These are phyloP conservation scores for Diospyros kaki DNA, from an alignment of 148 eudicot genomes.

Conservation along the genomic window DNA sequence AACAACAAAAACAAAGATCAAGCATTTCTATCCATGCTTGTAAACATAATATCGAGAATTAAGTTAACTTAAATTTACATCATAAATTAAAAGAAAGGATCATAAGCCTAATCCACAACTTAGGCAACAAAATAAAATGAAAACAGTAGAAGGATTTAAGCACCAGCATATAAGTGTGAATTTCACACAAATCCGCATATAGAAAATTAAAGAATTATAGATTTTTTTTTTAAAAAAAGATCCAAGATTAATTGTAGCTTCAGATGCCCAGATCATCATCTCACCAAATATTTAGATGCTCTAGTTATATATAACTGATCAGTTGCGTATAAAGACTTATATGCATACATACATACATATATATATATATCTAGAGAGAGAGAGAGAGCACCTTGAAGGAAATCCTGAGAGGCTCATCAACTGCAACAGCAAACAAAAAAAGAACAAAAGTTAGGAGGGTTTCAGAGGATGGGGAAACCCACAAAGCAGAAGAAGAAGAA, in stretches of 20 bases:
- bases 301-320: not conserved
- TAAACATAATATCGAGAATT: not conserved
- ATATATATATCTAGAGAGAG: not conserved
- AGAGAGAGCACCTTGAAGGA: constrained; percentile 49
- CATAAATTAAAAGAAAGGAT: not conserved
- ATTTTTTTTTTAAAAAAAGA: not conserved
- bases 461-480: not conserved
- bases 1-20: constrained; percentile 1
- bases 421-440: constrained; percentile 40
- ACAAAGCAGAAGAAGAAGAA: constrained; percentile 8
- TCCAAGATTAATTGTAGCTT: constrained; percentile 1
- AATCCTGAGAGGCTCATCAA: constrained; percentile 55
- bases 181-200: not conserved
- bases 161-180: too few relatives aligned
- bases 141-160: not conserved
- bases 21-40: not conserved
- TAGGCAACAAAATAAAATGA: not conserved
- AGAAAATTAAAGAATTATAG: not conserved
- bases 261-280: not conserved
- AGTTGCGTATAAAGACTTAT: not conserved
- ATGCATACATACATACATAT: not conserved
- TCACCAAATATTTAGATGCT: not conserved
- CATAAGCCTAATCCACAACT: not conserved
- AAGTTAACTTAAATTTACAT: not conserved
- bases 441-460: not conserved